phyloP scores from a whole-genome alignment of 148 eudicot genomes.

The Selenicereus undatus region DNA sequence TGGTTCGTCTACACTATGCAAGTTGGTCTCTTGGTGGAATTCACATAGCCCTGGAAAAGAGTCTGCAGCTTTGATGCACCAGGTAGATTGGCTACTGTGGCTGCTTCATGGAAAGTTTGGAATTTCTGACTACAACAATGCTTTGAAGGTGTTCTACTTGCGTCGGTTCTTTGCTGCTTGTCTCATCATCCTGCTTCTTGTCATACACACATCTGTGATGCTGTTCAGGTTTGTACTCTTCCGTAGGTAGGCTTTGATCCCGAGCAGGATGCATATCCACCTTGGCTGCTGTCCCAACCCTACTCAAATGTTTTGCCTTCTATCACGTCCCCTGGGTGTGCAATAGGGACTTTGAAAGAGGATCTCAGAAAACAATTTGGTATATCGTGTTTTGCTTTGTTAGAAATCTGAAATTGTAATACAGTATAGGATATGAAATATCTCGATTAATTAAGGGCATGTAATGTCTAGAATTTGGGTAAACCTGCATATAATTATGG shows the following conservation, averaged over 20 bases:
- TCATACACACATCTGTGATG: not conserved
- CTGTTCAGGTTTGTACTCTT: not conserved
- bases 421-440: not conserved
- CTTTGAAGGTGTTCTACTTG: constrained; percentile 58
- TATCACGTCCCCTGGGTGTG: constrained; percentile 75
- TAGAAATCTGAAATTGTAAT: not conserved
- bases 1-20: constrained; percentile 87
- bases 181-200: not conserved
- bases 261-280: constrained; percentile 74
- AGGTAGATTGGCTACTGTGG: constrained; percentile 96
- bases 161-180: not conserved
- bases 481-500: not conserved
- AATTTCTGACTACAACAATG: constrained; percentile 91
- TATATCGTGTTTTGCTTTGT: constrained; percentile 18
- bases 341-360: constrained; percentile 58
- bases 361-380: constrained; percentile 57
- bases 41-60: constrained; percentile 41
- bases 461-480: not conserved
- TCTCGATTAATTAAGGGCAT: not conserved
- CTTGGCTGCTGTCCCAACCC: constrained; percentile 83
- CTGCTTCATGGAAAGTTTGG: constrained; percentile 97
- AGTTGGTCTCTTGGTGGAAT: constrained; percentile 97
- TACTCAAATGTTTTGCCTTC: constrained; percentile 67
- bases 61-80: constrained; percentile 77
- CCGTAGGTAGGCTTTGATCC: constrained; percentile 92